These are phyloP conservation scores for Calonectria pteridis DNA, from an alignment of 2,329 filamentous ascomycete species.

Conservation along the genomic window DNA sequence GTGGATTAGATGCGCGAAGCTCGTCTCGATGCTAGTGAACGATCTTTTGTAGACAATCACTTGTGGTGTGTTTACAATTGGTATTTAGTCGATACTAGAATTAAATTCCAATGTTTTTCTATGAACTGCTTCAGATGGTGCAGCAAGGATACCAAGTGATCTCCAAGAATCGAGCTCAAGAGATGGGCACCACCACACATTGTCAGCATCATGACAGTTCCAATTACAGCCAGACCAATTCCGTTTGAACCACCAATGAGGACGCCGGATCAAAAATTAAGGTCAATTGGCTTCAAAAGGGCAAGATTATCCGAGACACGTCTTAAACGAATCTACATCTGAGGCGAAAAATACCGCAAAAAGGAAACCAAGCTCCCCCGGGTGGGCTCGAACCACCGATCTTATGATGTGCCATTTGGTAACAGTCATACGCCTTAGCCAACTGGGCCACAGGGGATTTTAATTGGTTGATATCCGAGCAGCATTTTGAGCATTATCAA, in stretches of 20 bases:
- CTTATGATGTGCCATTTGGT: conserved; percentile 38
- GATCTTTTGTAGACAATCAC: neutral
- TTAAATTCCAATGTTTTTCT: neutral
- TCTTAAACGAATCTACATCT: too few relatives aligned
- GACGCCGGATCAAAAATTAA: too few relatives aligned
- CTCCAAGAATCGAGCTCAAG: neutral
- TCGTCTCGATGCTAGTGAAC: neutral
- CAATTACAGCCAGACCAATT: neutral
- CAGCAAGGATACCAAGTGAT: neutral
- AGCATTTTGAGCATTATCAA: neutral
- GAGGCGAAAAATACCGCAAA: neutral
- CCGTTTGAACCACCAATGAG: neutral
- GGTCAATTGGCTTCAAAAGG: neutral
- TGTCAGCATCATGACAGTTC: neutral
- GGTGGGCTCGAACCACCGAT: conserved; percentile 23
- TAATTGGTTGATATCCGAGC: neutral
- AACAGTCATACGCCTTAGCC: conserved; percentile 73
- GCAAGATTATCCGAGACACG: neutral
- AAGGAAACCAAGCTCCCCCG: conserved; percentile 6
- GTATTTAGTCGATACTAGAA: neutral
- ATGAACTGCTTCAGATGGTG: neutral
- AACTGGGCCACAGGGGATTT: conserved; percentile 57
- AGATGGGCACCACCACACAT: neutral
- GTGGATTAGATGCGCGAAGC: neutral
- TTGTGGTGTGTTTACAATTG: neutral